These are phyloP conservation scores for Acanthamoeba sp. DNA, from an alignment of 208 protist species.

Conservation along the genomic window DNA sequence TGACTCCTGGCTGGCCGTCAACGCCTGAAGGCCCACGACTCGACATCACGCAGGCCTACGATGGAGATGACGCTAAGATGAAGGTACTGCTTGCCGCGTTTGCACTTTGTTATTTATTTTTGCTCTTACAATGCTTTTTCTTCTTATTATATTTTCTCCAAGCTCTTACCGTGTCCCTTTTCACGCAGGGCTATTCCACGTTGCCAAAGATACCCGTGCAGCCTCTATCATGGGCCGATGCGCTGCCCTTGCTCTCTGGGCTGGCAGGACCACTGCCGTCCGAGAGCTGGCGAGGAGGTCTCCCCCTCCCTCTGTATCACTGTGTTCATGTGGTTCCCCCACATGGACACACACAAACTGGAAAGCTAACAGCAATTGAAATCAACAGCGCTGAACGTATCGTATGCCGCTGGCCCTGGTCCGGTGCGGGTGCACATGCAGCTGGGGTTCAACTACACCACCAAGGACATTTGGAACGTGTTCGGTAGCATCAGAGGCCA, in stretches of 20 bases:
- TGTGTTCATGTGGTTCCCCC: background rate
- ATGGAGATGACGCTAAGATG: slow-evolving; percentile 6
- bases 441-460: slow-evolving; percentile 35
- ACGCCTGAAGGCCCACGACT: slow-evolving; percentile 36
- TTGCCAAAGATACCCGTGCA: slow-evolving; percentile 69
- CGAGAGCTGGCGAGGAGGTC: background rate
- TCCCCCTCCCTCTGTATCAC: background rate
- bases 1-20: slow-evolving; percentile 63
- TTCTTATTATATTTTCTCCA: background rate
- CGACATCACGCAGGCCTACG: slow-evolving; percentile 11
- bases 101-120: too few relatives aligned
- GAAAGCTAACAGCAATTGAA: background rate
- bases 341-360: background rate
- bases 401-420: slow-evolving; percentile 18
- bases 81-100: background rate
- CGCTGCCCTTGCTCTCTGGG: slow-evolving; percentile 38
- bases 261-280: background rate
- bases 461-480: slow-evolving; percentile 70
- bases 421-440: slow-evolving; percentile 31
- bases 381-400: slow-evolving; percentile 8
- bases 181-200: background rate
- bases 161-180: background rate
- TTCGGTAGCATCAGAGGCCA: slow-evolving; percentile 16
- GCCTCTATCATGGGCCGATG: slow-evolving; percentile 64
- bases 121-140: too few relatives aligned